Conservation (phyloP, 495 filamentous ascomycete species). For the Letharia columbiana region DNA sequence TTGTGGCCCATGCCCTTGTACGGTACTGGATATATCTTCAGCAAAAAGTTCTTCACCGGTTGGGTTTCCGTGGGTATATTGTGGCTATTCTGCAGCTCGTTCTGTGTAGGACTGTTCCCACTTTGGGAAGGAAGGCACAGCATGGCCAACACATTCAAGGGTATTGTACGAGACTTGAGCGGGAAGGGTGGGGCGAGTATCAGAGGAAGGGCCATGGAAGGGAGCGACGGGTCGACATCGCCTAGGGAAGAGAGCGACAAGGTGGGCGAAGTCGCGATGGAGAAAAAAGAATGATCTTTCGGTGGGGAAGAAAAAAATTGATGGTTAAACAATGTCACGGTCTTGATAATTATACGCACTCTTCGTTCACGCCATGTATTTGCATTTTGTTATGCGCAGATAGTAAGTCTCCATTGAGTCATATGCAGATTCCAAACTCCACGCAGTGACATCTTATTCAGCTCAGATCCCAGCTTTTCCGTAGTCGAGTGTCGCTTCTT, state of each 20-base stretch:
- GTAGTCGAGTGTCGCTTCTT: not conserved
- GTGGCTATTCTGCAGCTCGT: constrained; percentile 72
- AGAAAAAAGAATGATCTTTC: constrained; percentile 11
- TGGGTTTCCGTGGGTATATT: constrained; percentile 82
- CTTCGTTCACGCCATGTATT: not conserved
- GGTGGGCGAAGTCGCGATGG: not conserved
- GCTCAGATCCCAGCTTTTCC: constrained; percentile 8
- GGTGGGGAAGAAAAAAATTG: not conserved
- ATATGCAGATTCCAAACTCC: not conserved
- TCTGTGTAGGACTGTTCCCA: constrained; percentile 74
- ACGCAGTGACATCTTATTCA: not conserved
- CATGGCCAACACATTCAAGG: constrained; percentile 53
- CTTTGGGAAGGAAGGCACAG: constrained; percentile 71
- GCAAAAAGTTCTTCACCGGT: constrained; percentile 84
- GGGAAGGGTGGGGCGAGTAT: constrained; percentile 38
- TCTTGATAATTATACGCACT: not conserved
- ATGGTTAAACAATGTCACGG: constrained; percentile 8
- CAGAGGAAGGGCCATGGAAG: constrained; percentile 14
- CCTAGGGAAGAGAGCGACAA: constrained; percentile 11
- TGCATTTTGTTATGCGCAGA: not conserved
- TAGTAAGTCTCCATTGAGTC: not conserved
- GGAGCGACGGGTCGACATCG: constrained; percentile 9
- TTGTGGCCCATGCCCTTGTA: constrained; percentile 97
- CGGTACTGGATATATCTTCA: constrained; percentile 77
- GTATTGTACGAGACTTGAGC: constrained; percentile 59